Percentiles rank a stretch among this genome's conserved stretches.
These are phyloP conservation scores for Entonaema liquescens DNA, from an alignment of 495 filamentous ascomycete genomes.

Conservation along the genomic window DNA sequence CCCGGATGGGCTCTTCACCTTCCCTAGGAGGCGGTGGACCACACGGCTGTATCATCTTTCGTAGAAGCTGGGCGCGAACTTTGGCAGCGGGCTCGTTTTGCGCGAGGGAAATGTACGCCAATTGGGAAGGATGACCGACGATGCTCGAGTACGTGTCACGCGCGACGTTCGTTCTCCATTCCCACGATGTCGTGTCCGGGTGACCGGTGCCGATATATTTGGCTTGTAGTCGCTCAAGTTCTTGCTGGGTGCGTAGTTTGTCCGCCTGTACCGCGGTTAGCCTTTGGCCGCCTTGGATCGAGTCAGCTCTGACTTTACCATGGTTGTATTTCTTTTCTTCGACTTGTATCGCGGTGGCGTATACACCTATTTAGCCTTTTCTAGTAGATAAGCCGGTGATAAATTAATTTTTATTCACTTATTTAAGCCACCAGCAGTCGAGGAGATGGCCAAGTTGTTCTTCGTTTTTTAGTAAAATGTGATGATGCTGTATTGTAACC, in stretches of 20 bases:
- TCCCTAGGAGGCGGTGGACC: slow-evolving; percentile 80
- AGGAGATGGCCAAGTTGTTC: not conserved
- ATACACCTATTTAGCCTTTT: not conserved
- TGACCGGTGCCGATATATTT: slow-evolving; percentile 97
- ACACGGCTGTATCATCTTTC: slow-evolving; percentile 92
- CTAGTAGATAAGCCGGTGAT: not conserved
- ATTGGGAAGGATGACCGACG: slow-evolving; percentile 86
- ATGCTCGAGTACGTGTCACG: slow-evolving; percentile 85
- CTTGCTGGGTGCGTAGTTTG: slow-evolving; percentile 96
- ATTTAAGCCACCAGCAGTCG: not conserved
- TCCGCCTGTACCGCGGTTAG: slow-evolving; percentile 69
- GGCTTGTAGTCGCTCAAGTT: slow-evolving; percentile 93
- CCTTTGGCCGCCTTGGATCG: not conserved
- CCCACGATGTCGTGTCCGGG: slow-evolving; percentile 94
- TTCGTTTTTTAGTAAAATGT: no score
- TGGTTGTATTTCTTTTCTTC: not conserved
- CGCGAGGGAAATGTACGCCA: slow-evolving; percentile 89
- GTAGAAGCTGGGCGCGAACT: slow-evolving; percentile 78
- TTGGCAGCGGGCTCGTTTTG: slow-evolving; percentile 85
- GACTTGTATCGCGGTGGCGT: not conserved
- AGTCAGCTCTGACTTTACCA: slow-evolving; percentile 25
- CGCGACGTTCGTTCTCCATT: slow-evolving; percentile 93
- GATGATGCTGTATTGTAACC: no score
- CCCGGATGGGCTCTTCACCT: slow-evolving; percentile 51
- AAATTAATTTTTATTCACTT: not conserved